Evolutionary conservation across 2,329 filamentous ascomycete genomes (phyloP), one percentile per base, ranked within the genome.

Genomic region (Calonectria henricotiae): DNA sequence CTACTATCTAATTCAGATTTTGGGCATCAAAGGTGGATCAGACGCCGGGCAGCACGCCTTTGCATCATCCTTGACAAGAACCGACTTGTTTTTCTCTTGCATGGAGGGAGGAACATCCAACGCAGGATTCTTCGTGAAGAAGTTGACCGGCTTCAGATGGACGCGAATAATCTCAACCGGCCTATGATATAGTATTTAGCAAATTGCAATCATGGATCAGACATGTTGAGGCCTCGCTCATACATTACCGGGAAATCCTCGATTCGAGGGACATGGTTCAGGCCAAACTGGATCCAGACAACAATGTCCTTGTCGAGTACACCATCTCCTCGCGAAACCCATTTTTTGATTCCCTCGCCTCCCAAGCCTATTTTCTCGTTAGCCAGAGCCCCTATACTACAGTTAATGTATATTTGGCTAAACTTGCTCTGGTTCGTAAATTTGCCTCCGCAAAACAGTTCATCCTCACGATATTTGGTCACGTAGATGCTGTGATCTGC

Each of bases 161-260:
- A 88, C 82, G 64, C 82, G 84, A 67, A 89, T 81, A 15, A 87
- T 86, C 81, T 90, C 88, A 51, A 84, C 86, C 0, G 88, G 88
- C 68, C 68, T 70, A 44, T n/a, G 17, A 37, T 7, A 12, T 17
- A 30, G 27, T 35, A 2, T 12, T 58, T 17, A 47, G 46, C 11
- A 17, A 27, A 27, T 32, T 32, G 32, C 2, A 13, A 12, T 30
- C 6, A 6, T 25, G 20, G 25, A n/a, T 23, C 6, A 11, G 4
- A 27, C 5, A 5, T 8, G 4, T 5, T 35, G 15, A 23, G 23
- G 12, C 15, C 8, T 13, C 9, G 2, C 6, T 13, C 37, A 37
- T 69, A 69, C 88, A 90, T 90, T 55, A 90, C 85, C 0, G 87
- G 87, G 79, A 89, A 89, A 74, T 90, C 88, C 78, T 90, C 88